phyloP scores from a whole-genome alignment of 371 early-diverging fungal species.

The Mycotypha africana region DNA sequence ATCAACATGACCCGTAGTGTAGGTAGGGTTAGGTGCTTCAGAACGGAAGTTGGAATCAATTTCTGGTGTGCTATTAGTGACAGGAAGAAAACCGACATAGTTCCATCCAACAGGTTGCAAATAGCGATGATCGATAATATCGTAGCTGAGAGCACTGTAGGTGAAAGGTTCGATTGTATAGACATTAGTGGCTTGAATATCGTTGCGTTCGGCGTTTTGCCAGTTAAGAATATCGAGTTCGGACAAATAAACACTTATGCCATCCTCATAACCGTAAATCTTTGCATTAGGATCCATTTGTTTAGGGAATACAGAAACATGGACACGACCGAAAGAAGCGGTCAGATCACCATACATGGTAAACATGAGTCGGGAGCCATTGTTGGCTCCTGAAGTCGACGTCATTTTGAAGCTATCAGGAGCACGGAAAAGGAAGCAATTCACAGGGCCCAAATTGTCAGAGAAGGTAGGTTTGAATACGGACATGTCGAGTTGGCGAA shows the following conservation, averaged over 20 bases:
- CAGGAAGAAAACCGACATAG: slow-evolving; percentile 43
- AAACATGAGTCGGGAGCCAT: slow-evolving; percentile 37
- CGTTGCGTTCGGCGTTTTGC: slow-evolving; percentile 37
- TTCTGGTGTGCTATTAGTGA: slow-evolving; percentile 36
- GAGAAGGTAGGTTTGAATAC: slow-evolving; percentile 32
- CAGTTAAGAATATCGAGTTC: slow-evolving; percentile 26
- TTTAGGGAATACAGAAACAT: slow-evolving; percentile 38
- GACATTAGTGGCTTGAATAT: slow-evolving; percentile 32
- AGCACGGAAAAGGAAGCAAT: slow-evolving; percentile 35
- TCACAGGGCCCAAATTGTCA: slow-evolving; percentile 32
- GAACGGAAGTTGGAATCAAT: slow-evolving; percentile 33
- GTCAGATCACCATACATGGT: slow-evolving; percentile 34
- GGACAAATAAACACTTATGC: slow-evolving; percentile 15
- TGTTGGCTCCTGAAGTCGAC: slow-evolving; percentile 34
- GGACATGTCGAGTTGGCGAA: slow-evolving; percentile 29
- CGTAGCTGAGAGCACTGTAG: slow-evolving; percentile 34
- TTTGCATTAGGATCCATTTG: slow-evolving; percentile 39
- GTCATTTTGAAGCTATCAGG: slow-evolving; percentile 27
- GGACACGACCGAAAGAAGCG: slow-evolving; percentile 28
- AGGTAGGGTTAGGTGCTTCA: slow-evolving; percentile 38
- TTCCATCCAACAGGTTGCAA: slow-evolving; percentile 42
- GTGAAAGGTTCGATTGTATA: slow-evolving; percentile 34
- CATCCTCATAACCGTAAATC: slow-evolving; percentile 23
- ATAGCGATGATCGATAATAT: slow-evolving; percentile 34
- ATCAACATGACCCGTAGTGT: slow-evolving; percentile 22